Base-by-base conservation (phyloP, 108 stramenopile species). In the Asterionellopsis glacialis region DNA sequence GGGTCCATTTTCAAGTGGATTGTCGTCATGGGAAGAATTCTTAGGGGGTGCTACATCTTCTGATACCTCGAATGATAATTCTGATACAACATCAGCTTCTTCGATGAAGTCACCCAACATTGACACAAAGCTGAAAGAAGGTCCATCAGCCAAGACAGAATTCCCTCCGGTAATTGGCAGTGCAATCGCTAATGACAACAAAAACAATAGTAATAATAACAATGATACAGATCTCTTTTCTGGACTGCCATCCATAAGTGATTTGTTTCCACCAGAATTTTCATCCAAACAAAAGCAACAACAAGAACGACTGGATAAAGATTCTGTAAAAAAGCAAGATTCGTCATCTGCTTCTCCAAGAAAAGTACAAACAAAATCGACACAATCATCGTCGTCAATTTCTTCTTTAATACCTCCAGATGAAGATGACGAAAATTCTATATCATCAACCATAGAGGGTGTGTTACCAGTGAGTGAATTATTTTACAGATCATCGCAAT, bases 381-480 rank as follows among this genome's bases (percentile, higher is more conserved):
- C 19, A 16, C 19, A 2, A 22, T 5, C 33, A 51, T 14, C 24
- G n/a, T n/a, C 40, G 41, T 39, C 33, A 33, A 33, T 33, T 33
- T 33, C 33, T 33, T 33, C 33, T 33, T 33, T 33, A 7, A 33
- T 33, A 33, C 33, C 55, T 12, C n/a, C n/a, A n/a, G n/a, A n/a
- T n/a, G 60, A 23, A 23, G 16, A 15, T 12, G 12, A 13, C 15
- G 22, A 18, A 16, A 19, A 47, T 12, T 45, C 57, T 25, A 11
- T 40, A 47, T 13, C 73, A 9, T 4, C 2, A 11, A 52, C 77
- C 1, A 63, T 90, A 12, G 82, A 85, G 24, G 89, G 85, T 18
- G 85, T 87, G 12, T 55, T 90, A 19, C 89, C 89, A 4, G 89
- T 90, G 0, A 80, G 81, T 40, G 89, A 87, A 49, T 61, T 90